Percentiles rank a stretch among this genome's conserved stretches.
These are phyloP conservation scores for Aegilops bicornis DNA, from an alignment of 176 grass and related monocot genomes.

Conservation along the genomic window DNA sequence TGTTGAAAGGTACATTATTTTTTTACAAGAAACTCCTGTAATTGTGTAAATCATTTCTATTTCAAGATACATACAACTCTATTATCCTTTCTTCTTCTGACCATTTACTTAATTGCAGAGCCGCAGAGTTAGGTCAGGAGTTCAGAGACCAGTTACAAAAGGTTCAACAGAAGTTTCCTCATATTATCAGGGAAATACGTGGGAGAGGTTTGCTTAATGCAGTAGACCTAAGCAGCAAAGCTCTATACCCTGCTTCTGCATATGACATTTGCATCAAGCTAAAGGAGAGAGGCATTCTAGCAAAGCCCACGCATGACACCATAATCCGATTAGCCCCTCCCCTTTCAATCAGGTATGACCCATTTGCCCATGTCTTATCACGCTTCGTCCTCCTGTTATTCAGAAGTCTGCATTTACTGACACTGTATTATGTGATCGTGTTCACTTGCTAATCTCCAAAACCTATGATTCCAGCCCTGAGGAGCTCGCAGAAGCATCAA, in stretches of 20 bases:
- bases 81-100: constrained; percentile 16
- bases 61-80: not conserved
- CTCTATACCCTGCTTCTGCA: constrained; percentile 68
- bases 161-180: constrained; percentile 69
- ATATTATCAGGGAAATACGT: constrained; percentile 77
- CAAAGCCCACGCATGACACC: constrained; percentile 92
- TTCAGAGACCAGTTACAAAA: constrained; percentile 68
- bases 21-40: not conserved
- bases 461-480: constrained; percentile 47
- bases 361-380: not conserved
- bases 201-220: constrained; percentile 93
- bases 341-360: constrained; percentile 64
- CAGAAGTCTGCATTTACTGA: not conserved
- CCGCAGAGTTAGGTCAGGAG: constrained; percentile 63
- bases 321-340: constrained; percentile 91
- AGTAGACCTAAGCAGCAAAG: constrained; percentile 69
- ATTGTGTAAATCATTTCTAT: not conserved
- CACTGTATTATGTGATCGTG: not conserved
- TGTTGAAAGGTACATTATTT: constrained; percentile 64
- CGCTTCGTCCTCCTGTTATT: not conserved
- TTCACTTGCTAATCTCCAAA: not conserved
- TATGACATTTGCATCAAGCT: constrained; percentile 96
- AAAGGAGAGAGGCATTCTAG: constrained; percentile 93
- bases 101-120: constrained; percentile 39
- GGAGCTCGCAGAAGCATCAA: constrained; percentile 85